Conservation (phyloP, 83 land plant species). For the Picea engelmannii region DNA sequence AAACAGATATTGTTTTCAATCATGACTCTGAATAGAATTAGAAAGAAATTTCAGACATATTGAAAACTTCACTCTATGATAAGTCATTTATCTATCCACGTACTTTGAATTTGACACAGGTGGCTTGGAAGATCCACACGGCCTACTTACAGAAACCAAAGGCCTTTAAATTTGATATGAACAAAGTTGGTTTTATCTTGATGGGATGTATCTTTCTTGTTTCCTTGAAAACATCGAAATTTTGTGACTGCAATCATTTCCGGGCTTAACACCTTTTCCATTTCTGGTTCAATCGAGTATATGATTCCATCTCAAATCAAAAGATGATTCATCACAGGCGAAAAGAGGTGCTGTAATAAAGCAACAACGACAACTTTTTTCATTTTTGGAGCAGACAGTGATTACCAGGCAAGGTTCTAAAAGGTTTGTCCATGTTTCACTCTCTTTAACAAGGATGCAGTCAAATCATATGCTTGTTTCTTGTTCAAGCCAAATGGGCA, state of each 20-base stretch:
- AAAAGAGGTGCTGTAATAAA: too few species aligned
- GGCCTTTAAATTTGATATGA: too few species aligned
- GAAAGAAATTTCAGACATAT: too few species aligned
- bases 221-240: background rate
- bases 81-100: too few species aligned
- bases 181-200: background rate
- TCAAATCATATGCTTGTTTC: background rate
- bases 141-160: too few species aligned
- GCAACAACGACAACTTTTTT: background rate
- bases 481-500: too few species aligned
- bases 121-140: too few species aligned
- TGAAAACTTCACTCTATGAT: too few species aligned
- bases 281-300: background rate
- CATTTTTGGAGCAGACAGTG: background rate
- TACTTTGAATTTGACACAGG: too few species aligned
- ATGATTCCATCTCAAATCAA: background rate
- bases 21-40: too few species aligned
- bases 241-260: background rate
- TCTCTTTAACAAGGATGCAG: background rate
- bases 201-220: background rate
- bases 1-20: too few species aligned
- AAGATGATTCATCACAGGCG: background rate
- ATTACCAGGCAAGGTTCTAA: background rate
- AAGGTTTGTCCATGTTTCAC: slow-evolving; percentile 3
- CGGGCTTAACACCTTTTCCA: background rate